A percentile compares a stretch with the other conserved stretches of the same genome.
Conservation (phyloP, 2,329 filamentous ascomycete species). For the Aspergillus sp. region DNA sequence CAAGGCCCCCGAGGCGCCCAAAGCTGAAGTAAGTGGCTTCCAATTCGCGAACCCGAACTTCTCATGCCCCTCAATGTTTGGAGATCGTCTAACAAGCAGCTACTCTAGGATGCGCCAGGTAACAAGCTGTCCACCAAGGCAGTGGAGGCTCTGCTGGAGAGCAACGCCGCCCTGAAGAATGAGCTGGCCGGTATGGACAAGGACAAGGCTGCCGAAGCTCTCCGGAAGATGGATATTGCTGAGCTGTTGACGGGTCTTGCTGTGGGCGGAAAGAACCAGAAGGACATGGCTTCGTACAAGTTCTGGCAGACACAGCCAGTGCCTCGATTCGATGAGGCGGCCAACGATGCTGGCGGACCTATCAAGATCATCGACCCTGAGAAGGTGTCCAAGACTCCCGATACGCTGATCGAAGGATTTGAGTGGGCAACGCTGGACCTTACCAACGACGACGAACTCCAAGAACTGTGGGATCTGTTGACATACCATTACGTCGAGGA, state of each 20-base stretch:
- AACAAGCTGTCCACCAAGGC: slow-evolving; percentile 41
- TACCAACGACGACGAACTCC: slow-evolving; percentile 71
- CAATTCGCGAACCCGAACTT: no score
- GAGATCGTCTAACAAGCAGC: slow-evolving; percentile 23
- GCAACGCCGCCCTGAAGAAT: slow-evolving; percentile 65
- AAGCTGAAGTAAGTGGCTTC: slow-evolving; percentile 15
- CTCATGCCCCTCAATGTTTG: not conserved
- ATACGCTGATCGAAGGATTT: slow-evolving; percentile 76
- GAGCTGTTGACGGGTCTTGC: slow-evolving; percentile 59
- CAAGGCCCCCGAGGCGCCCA: slow-evolving; percentile 31
- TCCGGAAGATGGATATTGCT: slow-evolving; percentile 52
- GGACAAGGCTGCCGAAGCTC: slow-evolving; percentile 56
- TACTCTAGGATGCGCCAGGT: slow-evolving; percentile 25
- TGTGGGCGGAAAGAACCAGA: slow-evolving; percentile 80
- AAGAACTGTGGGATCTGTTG: slow-evolving; percentile 89
- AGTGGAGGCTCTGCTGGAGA: slow-evolving; percentile 46
- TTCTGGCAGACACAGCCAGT: slow-evolving; percentile 99
- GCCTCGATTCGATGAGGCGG: slow-evolving; percentile 70
- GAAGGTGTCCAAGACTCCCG: slow-evolving; percentile 74
- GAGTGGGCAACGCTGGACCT: slow-evolving; percentile 94
- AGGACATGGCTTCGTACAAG: slow-evolving; percentile 96
- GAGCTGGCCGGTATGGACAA: slow-evolving; percentile 73
- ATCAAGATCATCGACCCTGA: slow-evolving; percentile 79
- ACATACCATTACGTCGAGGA: slow-evolving; percentile 97
- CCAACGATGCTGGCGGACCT: slow-evolving; percentile 71